Evolutionary conservation across 2,329 filamentous ascomycete genomes (phyloP), one percentile per base, ranked within the genome.

Genomic region (Calonectria multiphialidica): DNA sequence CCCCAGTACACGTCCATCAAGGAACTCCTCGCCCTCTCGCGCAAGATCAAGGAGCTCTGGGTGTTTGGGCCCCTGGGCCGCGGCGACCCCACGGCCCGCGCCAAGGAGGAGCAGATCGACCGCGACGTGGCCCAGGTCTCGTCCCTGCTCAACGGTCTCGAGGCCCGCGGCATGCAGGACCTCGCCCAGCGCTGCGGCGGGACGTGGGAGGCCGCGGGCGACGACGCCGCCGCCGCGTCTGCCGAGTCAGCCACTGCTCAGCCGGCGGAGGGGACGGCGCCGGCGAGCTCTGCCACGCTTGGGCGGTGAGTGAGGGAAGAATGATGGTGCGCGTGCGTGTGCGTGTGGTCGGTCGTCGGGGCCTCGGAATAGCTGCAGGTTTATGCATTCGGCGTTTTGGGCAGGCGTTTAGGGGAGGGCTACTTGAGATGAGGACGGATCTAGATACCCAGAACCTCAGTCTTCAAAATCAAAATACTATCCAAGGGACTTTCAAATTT

Each of bases 31-130:
- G 80, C 85, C 5, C 81, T 87, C 5, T 85, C 83, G 28, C 84
- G 85, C 65, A 82, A 83, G 59, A 81, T 87, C 80, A 87, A 88
- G 74, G 82, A 88, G 78, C 81, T 87, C 62, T 85, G 86, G 86
- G 78, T 87, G 65, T 84, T 86, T 68, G 82, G 86, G 0, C 80
- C 86, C 59, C 82, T 87, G 33, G 82, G 84, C 68, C 77, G 83
- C 68, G 81, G 82, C 44, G 83, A 86, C 69, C 79, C 79, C 23
- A 80, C 81, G 49, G 79, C 80, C 47, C 80, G 80, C 64, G 81
- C 80, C 12, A 83, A 83, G 71, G 83, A 85, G 57, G 82, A 82
- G 61, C 79, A 78, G 69, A 80, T 86, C 9, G 81, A 85, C 62
- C 76, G 73, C 28, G 80, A 86, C 71, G 84, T 85, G 25, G 73